Evolutionary conservation across 1,284 basidiomycete genomes (phyloP).

Genomic region (Inonotus hispidus): DNA sequence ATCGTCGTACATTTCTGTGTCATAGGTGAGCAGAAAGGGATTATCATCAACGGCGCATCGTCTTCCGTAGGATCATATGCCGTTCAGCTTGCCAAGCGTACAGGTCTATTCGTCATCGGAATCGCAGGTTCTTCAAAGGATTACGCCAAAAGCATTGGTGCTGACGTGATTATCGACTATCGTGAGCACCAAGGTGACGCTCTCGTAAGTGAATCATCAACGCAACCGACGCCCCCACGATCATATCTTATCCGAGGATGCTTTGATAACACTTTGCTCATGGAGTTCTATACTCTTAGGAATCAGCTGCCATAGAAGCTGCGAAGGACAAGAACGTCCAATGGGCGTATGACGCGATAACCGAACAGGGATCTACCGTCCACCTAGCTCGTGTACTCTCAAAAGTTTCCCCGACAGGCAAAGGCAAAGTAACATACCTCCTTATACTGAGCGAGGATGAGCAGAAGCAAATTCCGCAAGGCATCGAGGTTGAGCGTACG

Average conservation of each 20-base stretch:
- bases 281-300: neutral
- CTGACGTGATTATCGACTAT: constrained; percentile 28
- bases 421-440: constrained; percentile 13
- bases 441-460: constrained; percentile 9
- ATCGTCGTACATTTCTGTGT: neutral
- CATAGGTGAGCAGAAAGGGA: constrained; percentile 11
- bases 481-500: neutral
- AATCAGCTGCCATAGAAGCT: constrained; percentile 5
- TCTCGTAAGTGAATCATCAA: neutral
- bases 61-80: constrained; percentile 31
- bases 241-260: too few species aligned
- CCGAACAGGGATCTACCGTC: constrained; percentile 1
- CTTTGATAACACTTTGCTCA: too few species aligned
- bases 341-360: constrained; percentile 9
- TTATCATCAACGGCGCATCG: constrained; percentile 31
- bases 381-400: constrained; percentile 10
- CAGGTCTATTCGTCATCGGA: constrained; percentile 26
- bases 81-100: constrained; percentile 30
- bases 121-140: constrained; percentile 26
- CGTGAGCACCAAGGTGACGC: constrained; percentile 21
- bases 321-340: neutral
- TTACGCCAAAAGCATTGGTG: constrained; percentile 23
- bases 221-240: too few species aligned
- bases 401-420: constrained; percentile 8
- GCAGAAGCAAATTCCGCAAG: constrained; percentile 7